Base-by-base conservation (phyloP, 2,329 filamentous ascomycete genomes). In the Colletotrichum coccodes region DNA sequence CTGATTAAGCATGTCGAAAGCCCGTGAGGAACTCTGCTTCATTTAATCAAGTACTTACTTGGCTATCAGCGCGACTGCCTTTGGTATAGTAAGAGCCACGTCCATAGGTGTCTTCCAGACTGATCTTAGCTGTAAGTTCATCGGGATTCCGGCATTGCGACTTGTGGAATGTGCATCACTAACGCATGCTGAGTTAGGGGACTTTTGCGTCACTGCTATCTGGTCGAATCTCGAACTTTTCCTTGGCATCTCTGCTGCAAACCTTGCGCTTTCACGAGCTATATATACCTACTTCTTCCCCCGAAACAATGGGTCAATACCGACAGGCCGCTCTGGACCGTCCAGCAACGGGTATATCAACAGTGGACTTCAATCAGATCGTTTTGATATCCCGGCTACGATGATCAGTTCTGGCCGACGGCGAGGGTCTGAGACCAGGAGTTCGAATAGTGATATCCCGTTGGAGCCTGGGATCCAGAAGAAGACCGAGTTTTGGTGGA, bases 241-340 rank as follows among this genome's bases (percentile, higher is more conserved):
- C 21, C 72, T 82, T 1, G 80, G 79, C 30, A 80, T 81, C 18
- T 74, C 79, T 3, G 77, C 76, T n/a, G 79, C 75, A n/a, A 77
- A 77, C 26, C 72, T 76, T 3, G 73, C 56, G 72, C 76, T 61
- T 52, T 72, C 64, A 1, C 70, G 73, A 9, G 71, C 71, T 6
- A 65, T 75, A 4, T 76, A 71, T 42, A 42, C 61, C 5, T 72
- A 66, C 44, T 67, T 75, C 38, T 60, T 58, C 40, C 38, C 58
- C 4, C 40, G 32, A n/a, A 38, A 4, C 5, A 3, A 7, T 18
- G n/a, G 30, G 1, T 1, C 49, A 0, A 21, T 30, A n/a, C 12
- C 49, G 18, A 46, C 50, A 18, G 26, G 40, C 36, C 58, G 9
- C 34, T 61, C 44, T 3, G 23, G 60, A 6, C 67, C 64, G 4